Evolutionary conservation across 2,329 filamentous ascomycete species (phyloP), one percentile per base, ranked within the genome.

Genomic region (Colletotrichum tofieldiae): DNA sequence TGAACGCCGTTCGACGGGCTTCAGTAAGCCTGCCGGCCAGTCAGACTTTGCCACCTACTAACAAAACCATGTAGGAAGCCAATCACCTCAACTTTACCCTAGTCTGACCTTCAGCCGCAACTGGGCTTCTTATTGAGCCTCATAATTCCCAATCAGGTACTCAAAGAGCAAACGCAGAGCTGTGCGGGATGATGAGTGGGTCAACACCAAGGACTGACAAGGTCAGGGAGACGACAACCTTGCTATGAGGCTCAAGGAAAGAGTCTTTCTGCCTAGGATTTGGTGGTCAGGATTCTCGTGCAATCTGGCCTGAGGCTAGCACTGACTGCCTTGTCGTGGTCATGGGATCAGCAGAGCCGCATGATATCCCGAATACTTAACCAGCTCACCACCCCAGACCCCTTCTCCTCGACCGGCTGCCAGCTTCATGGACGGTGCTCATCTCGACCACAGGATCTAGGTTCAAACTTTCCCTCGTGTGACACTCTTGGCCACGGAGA

Each of bases 331-430:
- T 18, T 58, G 23, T 26, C 3, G 16, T 41, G 14, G n/a, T 11
- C 55, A 26, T 41, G 37, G n/a, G 37, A 18, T 14, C 11, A 26
- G 37, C 37, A 58, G 55, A 58, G 55, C 55, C 55, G 55, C 55
- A 41, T 58, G 14, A 9, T 18, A 9, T 8, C 23, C 55, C n/a
- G 18, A 26, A 35, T 41, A 58, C 20, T 58, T 58, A 26, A 41
- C 4, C 7, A 23, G n/a, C n/a, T 11, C 35, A 20, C 20, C 20
- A 26, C 8, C 35, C 55, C 35, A 23, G 55, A 41, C 12, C n/a
- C 35, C 14, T 58, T 56, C n/a, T 56, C 37, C 2, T 56, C 35
- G 14, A 29, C n/a, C n/a, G 3, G 0, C n/a, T 16, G n/a, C 4
- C 37, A 29, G 20, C 37, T 9, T 26, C 37, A 18, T 41, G 14